A percentile compares a stretch with the other conserved stretches of the same genome.
Conservation (phyloP, 106 monocot genomes). For the Allium fistulosum region DNA sequence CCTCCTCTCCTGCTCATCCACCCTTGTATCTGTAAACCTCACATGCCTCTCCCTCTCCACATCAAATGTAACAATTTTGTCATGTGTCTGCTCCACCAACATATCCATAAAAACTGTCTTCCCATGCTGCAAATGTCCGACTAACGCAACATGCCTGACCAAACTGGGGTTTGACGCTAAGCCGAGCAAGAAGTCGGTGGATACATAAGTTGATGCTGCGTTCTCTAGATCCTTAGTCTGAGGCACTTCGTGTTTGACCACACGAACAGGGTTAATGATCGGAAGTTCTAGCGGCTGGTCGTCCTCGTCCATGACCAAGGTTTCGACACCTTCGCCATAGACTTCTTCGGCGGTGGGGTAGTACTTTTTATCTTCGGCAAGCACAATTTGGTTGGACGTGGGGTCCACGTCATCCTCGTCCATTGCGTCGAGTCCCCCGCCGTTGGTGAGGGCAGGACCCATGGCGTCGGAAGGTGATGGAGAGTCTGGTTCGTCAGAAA, state of each 20-base stretch:
- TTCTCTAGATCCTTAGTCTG: constrained; percentile 19
- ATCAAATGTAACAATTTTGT: constrained; percentile 63
- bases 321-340: constrained; percentile 85
- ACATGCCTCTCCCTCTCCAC: constrained; percentile 64
- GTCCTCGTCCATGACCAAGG: constrained; percentile 98
- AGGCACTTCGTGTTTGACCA: constrained; percentile 59
- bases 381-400: constrained; percentile 54
- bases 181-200: constrained; percentile 91
- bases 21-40: constrained; percentile 85
- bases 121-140: constrained; percentile 92
- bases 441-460: constrained; percentile 16
- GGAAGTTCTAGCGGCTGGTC: constrained; percentile 89
- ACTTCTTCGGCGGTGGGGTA: constrained; percentile 97
- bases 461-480: constrained; percentile 3
- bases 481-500: constrained; percentile 9
- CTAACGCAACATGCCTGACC: constrained; percentile 80
- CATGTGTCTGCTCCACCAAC: constrained; percentile 96
- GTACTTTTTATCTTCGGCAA: constrained; percentile 99
- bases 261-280: constrained; percentile 81
- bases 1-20: constrained; percentile 92
- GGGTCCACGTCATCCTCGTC: constrained; percentile 22
- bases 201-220: constrained; percentile 53
- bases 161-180: constrained; percentile 79
- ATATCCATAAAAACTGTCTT: constrained; percentile 99
- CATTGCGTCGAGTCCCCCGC: constrained; percentile 15